Percentiles rank a stretch among this genome's conserved stretches.
phyloP scores from a whole-genome alignment of 2,329 filamentous ascomycete genomes.

The Trichocomaceae sp. region DNA sequence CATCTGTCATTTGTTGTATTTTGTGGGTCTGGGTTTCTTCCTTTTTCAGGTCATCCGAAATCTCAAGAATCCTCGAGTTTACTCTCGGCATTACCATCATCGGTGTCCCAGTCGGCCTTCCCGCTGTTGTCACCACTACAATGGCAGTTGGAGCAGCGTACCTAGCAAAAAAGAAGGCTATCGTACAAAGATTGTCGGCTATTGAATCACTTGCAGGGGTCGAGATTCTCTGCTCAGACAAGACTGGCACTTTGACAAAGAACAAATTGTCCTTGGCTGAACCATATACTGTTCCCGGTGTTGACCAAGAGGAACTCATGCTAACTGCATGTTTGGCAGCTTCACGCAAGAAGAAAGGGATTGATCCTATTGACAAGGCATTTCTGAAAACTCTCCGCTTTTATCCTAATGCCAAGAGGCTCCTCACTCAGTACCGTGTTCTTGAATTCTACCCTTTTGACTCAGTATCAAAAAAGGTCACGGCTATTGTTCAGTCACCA shows the following conservation, averaged over 20 bases:
- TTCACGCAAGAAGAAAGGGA: slow-evolving; percentile 91
- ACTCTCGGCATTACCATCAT: slow-evolving; percentile 86
- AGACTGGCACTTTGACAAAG: slow-evolving; percentile 88
- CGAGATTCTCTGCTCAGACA: slow-evolving; percentile 90
- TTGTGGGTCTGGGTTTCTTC: slow-evolving; percentile 78
- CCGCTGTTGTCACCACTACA: slow-evolving; percentile 86
- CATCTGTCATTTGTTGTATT: slow-evolving; percentile 73
- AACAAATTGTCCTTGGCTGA: slow-evolving; percentile 87
- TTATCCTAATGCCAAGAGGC: slow-evolving; percentile 75
- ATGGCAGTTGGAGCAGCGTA: slow-evolving; percentile 92
- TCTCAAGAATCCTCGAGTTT: slow-evolving; percentile 73
- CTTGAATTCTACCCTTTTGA: slow-evolving; percentile 84
- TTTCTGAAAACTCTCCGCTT: slow-evolving; percentile 78
- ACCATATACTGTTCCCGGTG: slow-evolving; percentile 73
- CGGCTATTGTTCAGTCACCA: slow-evolving; percentile 73
- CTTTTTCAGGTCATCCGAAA: slow-evolving; percentile 80
- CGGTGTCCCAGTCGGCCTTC: slow-evolving; percentile 87
- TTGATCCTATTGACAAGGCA: slow-evolving; percentile 90
- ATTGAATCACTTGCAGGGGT: slow-evolving; percentile 90
- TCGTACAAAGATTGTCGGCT: slow-evolving; percentile 85
- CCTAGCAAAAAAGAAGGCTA: slow-evolving; percentile 85
- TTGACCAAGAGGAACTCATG: slow-evolving; percentile 84
- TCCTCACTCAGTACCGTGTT: slow-evolving; percentile 76
- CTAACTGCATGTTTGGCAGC: slow-evolving; percentile 84
- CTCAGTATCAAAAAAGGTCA: slow-evolving; percentile 89